phyloP scores from a whole-genome alignment of 73 alveolate species.

The Breviolum minutum region DNA sequence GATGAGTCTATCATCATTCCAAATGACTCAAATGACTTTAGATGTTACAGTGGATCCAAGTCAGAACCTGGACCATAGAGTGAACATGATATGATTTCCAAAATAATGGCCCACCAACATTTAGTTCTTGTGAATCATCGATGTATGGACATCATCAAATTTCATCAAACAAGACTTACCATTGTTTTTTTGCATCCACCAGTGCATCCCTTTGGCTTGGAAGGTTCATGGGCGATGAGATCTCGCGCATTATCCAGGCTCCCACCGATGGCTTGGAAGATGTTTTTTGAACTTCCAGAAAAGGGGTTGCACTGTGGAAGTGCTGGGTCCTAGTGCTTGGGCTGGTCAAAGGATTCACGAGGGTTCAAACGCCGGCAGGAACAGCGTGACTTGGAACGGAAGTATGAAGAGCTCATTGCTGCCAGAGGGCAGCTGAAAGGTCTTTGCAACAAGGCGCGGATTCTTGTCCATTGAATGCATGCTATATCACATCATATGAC shows the following conservation, averaged over 20 bases:
- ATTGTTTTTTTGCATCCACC: too few species aligned
- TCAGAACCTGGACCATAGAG: background rate
- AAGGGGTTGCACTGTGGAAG: too few species aligned
- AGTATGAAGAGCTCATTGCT: constrained; percentile 87
- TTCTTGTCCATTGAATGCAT: too few species aligned
- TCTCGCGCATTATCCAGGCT: constrained; percentile 95
- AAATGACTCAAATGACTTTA: background rate
- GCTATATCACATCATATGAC: too few species aligned
- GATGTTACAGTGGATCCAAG: background rate
- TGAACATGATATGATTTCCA: background rate
- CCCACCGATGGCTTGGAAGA: background rate
- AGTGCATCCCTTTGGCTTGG: too few species aligned
- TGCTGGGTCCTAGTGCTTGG: too few species aligned
- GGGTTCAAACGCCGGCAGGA: background rate
- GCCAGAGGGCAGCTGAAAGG: constrained; percentile 92
- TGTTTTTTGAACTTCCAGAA: background rate
- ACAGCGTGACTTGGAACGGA: constrained; percentile 81
- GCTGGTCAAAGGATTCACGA: too few species aligned
- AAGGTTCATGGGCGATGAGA: constrained; percentile 93
- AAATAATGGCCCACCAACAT: too few species aligned
- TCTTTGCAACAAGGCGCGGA: constrained; percentile 81
- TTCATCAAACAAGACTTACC: background rate
- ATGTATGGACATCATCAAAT: background rate
- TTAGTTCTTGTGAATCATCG: background rate
- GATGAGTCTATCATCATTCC: background rate